A percentile compares a stretch with the other conserved stretches of the same genome.
Conservation (phyloP, 208 protist species). For the Leishmania aethiopica region DNA sequence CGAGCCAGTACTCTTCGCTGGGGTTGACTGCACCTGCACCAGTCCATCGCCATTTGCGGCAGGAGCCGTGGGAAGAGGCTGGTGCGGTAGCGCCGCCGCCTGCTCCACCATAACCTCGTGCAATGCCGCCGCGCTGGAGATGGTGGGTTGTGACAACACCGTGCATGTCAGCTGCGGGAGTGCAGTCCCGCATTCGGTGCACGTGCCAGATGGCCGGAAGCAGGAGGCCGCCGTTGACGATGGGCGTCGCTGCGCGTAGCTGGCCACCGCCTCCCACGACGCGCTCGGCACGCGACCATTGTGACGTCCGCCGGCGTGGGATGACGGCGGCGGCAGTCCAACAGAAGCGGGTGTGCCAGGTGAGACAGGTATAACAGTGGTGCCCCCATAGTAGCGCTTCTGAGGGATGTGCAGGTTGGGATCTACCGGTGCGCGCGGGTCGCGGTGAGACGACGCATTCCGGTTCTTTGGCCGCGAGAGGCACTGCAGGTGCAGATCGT, state of each 20-base stretch:
- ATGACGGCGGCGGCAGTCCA: not conserved
- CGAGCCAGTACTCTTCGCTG: conserved; percentile 23
- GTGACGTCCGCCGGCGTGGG: not conserved
- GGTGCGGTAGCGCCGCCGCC: not conserved
- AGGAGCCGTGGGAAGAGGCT: not conserved
- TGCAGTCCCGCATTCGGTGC: not conserved
- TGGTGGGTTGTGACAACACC: not conserved
- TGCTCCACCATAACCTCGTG: not conserved
- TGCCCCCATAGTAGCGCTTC: conserved; percentile 28
- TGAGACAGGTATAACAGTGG: conserved; percentile 16
- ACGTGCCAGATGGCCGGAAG: not conserved
- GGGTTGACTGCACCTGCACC: conserved; percentile 22
- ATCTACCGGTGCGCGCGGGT: conserved; percentile 4
- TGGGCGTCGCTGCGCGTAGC: conserved; percentile 1
- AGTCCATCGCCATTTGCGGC: not conserved
- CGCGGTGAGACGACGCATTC: not conserved
- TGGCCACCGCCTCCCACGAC: conserved; percentile 25
- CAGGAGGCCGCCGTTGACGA: conserved; percentile 4
- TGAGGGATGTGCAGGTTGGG: not conserved
- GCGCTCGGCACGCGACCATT: conserved; percentile 17
- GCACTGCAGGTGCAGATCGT: conserved; percentile 24
- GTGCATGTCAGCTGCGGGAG: conserved; percentile 1
- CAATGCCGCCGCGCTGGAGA: not conserved
- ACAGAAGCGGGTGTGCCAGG: not conserved
- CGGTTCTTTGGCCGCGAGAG: conserved; percentile 31